phyloP scores from a whole-genome alignment of 768 basidiomycete species.

The Hypsizygus marmoreus region DNA sequence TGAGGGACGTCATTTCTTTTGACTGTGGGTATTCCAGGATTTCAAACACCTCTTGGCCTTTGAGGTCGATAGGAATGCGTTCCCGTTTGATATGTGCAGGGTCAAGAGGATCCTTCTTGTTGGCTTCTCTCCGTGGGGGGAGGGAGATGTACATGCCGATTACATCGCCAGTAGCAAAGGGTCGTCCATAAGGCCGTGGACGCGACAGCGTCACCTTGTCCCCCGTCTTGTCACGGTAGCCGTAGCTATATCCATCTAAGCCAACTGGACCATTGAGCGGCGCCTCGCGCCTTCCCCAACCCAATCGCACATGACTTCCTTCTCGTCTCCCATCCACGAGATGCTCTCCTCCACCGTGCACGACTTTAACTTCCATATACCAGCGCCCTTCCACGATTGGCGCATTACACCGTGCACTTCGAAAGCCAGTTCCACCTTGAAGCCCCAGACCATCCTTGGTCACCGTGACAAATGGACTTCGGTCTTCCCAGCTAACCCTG shows the following conservation, averaged over 20 bases:
- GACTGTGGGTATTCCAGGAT: slow-evolving; percentile 82
- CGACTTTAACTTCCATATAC: slow-evolving; percentile 91
- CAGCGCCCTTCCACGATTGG: slow-evolving; percentile 88
- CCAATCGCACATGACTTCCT: slow-evolving; percentile 85
- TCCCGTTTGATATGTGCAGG: slow-evolving; percentile 85
- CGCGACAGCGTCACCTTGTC: slow-evolving; percentile 88
- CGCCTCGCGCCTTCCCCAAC: slow-evolving; percentile 91
- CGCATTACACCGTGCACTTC: slow-evolving; percentile 88
- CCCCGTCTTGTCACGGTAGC: slow-evolving; percentile 87
- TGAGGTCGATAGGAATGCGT: slow-evolving; percentile 92
- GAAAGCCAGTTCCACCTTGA: slow-evolving; percentile 84
- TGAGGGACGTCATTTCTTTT: slow-evolving; percentile 91
- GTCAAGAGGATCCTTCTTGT: slow-evolving; percentile 68
- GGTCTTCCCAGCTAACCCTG: slow-evolving; percentile 90
- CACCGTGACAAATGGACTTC: slow-evolving; percentile 77
- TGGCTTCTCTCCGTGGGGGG: slow-evolving; percentile 63
- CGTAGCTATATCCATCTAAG: slow-evolving; percentile 92
- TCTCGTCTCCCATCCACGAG: slow-evolving; percentile 52
- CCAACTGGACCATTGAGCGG: slow-evolving; percentile 93
- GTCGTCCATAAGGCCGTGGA: slow-evolving; percentile 72
- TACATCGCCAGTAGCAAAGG: slow-evolving; percentile 82
- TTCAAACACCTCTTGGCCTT: slow-evolving; percentile 97
- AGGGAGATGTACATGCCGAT: slow-evolving; percentile 93
- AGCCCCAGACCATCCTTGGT: slow-evolving; percentile 77
- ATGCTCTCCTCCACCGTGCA: slow-evolving; percentile 70